Base-by-base conservation (phyloP, 2,329 filamentous ascomycete genomes). In the Colletotrichum phormii region DNA sequence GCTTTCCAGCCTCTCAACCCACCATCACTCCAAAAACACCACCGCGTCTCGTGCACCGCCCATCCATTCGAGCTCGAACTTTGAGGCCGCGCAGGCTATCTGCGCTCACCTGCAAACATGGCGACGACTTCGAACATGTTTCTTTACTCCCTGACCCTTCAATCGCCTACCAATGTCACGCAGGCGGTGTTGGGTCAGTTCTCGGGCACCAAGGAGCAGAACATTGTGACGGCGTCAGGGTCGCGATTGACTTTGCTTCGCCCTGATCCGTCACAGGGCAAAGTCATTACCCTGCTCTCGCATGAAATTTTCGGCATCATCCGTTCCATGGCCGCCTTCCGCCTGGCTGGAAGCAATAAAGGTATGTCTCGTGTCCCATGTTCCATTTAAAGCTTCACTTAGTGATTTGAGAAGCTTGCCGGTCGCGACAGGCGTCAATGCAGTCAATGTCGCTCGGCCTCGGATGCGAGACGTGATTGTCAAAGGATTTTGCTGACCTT, bases 101-200 rank as follows among this genome's bases (percentile, higher is more conserved):
- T 86, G 85, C 85, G 85, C 83, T 80, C 80, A 83, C 79, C 80
- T 80, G 83, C 79, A 81, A 89, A 81, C 81, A 98, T 98, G 97
- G 96, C 97, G 87, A 97, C 95, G 82, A 98, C 96, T 74, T 98
- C 95, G 77, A 96, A 96, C 83, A 97, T 98, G 95, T 98, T 98
- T 83, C 92, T 99, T 86, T 99, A 99, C 87, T 97, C 95, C 80
- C 89, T 99, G 86, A 98, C 97, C 77, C 92, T 99, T 80, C 95
- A 98, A 85, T 93, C 94, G 78, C 94, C 97, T 42, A 95, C 95
- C 77, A 93, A 95, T 73, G 91, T 98, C 79, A 95, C 93, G 63
- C 93, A 97, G 84, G 95, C 97, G 75, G 93, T 98, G 76, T 89
- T 98, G 73, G 97, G 97, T 78, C 96, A 98, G 85, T 98, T 98